Base-by-base conservation (phyloP, 371 early-diverging fungal species). In the Actinomucor elegans region DNA sequence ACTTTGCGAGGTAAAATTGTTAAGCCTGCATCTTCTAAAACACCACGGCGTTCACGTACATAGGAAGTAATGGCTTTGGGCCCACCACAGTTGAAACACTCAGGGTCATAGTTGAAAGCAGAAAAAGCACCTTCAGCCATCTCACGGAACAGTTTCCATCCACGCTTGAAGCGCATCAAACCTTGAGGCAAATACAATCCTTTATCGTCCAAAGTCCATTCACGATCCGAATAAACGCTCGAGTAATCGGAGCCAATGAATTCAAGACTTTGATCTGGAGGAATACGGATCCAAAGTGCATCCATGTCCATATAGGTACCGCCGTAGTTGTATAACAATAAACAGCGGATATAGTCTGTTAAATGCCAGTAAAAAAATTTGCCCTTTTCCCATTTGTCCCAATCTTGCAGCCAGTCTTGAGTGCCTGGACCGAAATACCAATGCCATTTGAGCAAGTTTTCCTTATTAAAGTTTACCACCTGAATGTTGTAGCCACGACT, bases 261-360 rank as follows among this genome's bases (percentile, higher is more conserved):
- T 55, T 86, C 83, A 1, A 81, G 71, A 11, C 71, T 62, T 0
- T 69, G 52, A 34, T 84, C 74, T 0, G 82, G 81, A 3, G 84
- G 83, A 0, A 72, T 59, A n/a, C 82, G 77, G 7, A 82, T 69
- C 86, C 84, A 86, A 15, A 86, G 68, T 6, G 84, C 82, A 48
- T 84, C 86, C 81, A 86, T 81, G 48, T 86, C 86, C 86, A 86
- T 86, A 62, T 83, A 86, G 3, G 81, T 81, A 5, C 86, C 86
- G 40, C 86, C 86, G 46, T 86, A 86, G 40, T 84, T 83, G 67
- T 86, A 84, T 4, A 86, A 60, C 17, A 80, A 59, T 0, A 81
- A 52, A 26, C 73, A 69, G 9, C 84, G 69, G 47, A 86, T 65
- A 45, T 84, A 86, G 54, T 86, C 86, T 0, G 84, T 80, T 40